Base-by-base conservation (phyloP, 495 filamentous ascomycete genomes). In the Entonaema liquescens region DNA sequence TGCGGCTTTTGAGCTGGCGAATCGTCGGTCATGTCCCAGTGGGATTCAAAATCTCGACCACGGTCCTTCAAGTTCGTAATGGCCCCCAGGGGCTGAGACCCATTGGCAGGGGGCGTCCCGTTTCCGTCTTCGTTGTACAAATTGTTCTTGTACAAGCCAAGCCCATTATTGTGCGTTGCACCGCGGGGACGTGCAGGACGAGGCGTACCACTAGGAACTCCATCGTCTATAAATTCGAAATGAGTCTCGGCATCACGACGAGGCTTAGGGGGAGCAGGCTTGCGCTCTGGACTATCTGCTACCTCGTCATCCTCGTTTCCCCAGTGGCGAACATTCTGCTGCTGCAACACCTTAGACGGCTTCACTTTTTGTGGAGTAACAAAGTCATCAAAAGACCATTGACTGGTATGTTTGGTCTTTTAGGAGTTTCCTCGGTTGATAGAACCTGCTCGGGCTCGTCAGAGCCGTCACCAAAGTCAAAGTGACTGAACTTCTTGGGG, bases 301-400 rank as follows among this genome's bases (percentile, higher is more conserved):
- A 83, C 79, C 59, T 88, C 83, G 60, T 91, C 89, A 49, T 90
- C 84, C 29, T 90, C 93, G 69, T 84, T 88, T 79, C 89, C 91
- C 77, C 89, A 97, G 74, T 94, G 89, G 52, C 88, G 86, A 28
- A 83, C 83, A 62, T 88, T 85, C 29, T 86, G 83, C 11, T 83
- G 80, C 19, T 83, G 80, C 64, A 88, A 72, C 3, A 76, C 72
- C 53, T 83, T 83, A 42, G 63, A 73, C 4, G 82, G 79, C 29
- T 79, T 74, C 25, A 82, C 68, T 80, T 96, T 97, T 68, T 90
- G 83, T 0, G 95, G 94, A 3, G 94, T 95, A 19, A 80, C 79
- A 73, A 95, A 95, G 78, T 96, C 93, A 49, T 92, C 90, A 79
- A 97, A 97, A 49, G 89, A 89, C 93, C 94, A 97, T 57, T 91